Evolutionary conservation across 306 rosid genomes (phyloP).

Genomic region (Vigna unguiculata): DNA sequence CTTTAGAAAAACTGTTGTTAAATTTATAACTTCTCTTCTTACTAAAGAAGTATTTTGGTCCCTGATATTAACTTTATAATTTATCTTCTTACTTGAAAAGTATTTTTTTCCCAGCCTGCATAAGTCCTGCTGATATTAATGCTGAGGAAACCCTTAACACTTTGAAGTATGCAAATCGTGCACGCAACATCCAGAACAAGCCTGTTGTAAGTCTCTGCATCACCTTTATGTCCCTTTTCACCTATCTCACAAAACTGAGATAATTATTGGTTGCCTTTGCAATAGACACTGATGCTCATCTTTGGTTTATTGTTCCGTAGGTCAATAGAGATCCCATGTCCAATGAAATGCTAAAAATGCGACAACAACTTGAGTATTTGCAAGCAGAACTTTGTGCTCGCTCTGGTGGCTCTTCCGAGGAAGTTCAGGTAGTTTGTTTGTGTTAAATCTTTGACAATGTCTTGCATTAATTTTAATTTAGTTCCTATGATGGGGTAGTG

Average conservation of each 20-base stretch:
- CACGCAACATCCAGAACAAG: constrained; percentile 94
- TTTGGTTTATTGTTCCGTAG: constrained; percentile 53
- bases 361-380: constrained; percentile 87
- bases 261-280: constrained; percentile 21
- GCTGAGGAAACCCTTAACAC: constrained; percentile 99
- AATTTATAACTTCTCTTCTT: constrained; percentile 36
- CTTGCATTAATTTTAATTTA: constrained; percentile 26
- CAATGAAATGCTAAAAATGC: constrained; percentile 93
- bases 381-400: constrained; percentile 98
- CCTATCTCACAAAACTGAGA: constrained; percentile 34
- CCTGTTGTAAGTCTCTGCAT: constrained; percentile 75
- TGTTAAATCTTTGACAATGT: constrained; percentile 18
- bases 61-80: constrained; percentile 45
- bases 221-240: constrained; percentile 26
- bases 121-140: constrained; percentile 98
- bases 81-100: constrained; percentile 37
- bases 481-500: constrained; percentile 19
- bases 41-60: constrained; percentile 19
- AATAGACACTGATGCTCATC: constrained; percentile 34
- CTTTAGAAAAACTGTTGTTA: constrained; percentile 19
- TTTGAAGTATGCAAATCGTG: constrained; percentile 94
- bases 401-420: constrained; percentile 85
- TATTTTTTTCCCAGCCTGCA: constrained; percentile 71
- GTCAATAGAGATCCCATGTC: constrained; percentile 97
- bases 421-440: constrained; percentile 73